Evolutionary conservation across 805 yeast genomes (phyloP).

Genomic region (Kuraishia floccosa): DNA sequence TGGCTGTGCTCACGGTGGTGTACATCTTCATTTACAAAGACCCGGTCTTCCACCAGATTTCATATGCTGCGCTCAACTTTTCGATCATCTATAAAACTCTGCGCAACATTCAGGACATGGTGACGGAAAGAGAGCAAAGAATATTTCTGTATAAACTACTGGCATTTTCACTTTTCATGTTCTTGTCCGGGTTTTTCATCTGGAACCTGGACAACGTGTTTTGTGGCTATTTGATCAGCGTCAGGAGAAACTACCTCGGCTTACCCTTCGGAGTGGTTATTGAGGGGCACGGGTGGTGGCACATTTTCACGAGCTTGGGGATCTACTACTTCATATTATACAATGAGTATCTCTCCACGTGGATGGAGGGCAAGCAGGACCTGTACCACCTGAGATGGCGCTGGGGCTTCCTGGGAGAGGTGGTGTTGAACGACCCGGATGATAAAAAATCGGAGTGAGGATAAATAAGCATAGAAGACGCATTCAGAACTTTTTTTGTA

Average conservation of each 20-base stretch:
- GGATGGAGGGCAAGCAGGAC: conserved; percentile 45
- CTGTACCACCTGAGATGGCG: conserved; percentile 49
- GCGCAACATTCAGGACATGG: conserved; percentile 10
- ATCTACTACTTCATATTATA: conserved; percentile 79
- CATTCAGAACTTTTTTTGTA: too few relatives aligned
- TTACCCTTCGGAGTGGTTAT: conserved; percentile 78
- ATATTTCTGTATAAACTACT: conserved; percentile 15
- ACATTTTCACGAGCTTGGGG: conserved; percentile 73
- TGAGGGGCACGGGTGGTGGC: conserved; percentile 99
- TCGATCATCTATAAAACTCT: conserved; percentile 52
- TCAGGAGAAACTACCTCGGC: conserved; percentile 53
- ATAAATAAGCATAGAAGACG: too few relatives aligned
- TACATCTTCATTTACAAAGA: conserved; percentile 61
- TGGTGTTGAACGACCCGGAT: conserved; percentile 18
- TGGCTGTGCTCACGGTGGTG: conserved; percentile 45
- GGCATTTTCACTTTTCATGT: conserved; percentile 22
- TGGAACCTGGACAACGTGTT: conserved; percentile 88
- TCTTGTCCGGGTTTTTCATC: conserved; percentile 63
- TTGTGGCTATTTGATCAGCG: conserved; percentile 44
- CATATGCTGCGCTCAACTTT: conserved; percentile 73
- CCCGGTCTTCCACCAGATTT: conserved; percentile 84
- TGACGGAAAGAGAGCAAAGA: conserved; percentile 11
- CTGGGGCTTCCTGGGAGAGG: conserved; percentile 47
- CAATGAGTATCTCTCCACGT: conserved; percentile 62
- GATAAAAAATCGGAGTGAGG: too few relatives aligned